A percentile compares a stretch with the other conserved stretches of the same genome.
Conservation (phyloP, 768 basidiomycete species). For the Rhodotorula paludigena region DNA sequence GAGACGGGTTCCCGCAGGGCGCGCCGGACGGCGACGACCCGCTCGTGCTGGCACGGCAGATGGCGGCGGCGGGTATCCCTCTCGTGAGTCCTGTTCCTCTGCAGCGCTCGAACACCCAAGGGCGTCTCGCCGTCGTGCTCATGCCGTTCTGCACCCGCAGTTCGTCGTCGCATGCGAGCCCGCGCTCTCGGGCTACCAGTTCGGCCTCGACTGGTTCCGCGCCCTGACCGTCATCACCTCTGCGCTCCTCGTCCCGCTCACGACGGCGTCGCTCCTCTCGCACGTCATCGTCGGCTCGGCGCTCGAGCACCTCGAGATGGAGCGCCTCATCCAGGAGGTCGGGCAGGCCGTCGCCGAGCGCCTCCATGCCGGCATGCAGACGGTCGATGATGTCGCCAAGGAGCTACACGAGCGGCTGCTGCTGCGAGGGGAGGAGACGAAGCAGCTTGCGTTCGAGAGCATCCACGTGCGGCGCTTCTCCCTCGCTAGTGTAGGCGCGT, state of each 20-base stretch:
- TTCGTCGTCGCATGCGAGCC: slow-evolving; percentile 99
- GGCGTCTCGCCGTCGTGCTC: not conserved
- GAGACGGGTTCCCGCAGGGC: slow-evolving; percentile 69
- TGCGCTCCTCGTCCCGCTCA: slow-evolving; percentile 85
- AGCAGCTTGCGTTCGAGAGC: slow-evolving; percentile 91
- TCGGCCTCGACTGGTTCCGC: slow-evolving; percentile 82
- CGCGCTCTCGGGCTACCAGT: slow-evolving; percentile 78
- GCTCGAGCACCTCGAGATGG: slow-evolving; percentile 97
- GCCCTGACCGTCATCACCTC: slow-evolving; percentile 88
- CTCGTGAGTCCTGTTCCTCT: slow-evolving; percentile 55
- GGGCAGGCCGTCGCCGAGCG: slow-evolving; percentile 87
- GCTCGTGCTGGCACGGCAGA: slow-evolving; percentile 71
- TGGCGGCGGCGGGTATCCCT: slow-evolving; percentile 87
- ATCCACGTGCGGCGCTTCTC: slow-evolving; percentile 58
- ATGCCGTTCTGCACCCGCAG: slow-evolving; percentile 49
- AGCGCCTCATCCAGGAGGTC: slow-evolving; percentile 87
- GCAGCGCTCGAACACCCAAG: not conserved
- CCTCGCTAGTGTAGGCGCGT: not conserved
- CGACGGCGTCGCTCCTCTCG: slow-evolving; percentile 86
- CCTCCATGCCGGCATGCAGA: slow-evolving; percentile 86
- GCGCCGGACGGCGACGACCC: slow-evolving; percentile 85
- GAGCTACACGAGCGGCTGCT: slow-evolving; percentile 87
- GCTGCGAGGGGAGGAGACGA: slow-evolving; percentile 90
- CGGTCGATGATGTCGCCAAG: slow-evolving; percentile 90
- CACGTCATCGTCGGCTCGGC: slow-evolving; percentile 96